Percentiles rank a stretch among this genome's conserved stretches.
Evolutionary conservation across 2,329 filamentous ascomycete species (phyloP).

Genomic region (Aspergillus candidus): DNA sequence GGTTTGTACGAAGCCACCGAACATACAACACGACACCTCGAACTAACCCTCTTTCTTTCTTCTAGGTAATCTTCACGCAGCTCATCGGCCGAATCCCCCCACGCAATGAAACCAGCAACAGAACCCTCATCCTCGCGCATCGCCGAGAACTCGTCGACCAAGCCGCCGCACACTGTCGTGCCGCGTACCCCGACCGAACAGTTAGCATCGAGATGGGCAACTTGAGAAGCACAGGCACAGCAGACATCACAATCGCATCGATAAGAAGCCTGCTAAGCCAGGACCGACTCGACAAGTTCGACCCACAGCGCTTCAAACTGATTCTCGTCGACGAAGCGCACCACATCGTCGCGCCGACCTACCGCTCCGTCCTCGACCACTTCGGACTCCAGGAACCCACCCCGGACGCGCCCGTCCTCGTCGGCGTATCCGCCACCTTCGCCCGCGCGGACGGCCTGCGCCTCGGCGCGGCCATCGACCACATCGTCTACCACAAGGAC

Average conservation of each 20-base stretch:
- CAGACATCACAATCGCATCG: slow-evolving; percentile 91
- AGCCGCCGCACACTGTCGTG: slow-evolving; percentile 75
- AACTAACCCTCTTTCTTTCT: background rate
- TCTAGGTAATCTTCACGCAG: slow-evolving; percentile 87
- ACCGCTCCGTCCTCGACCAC: slow-evolving; percentile 68
- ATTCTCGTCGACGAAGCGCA: slow-evolving; percentile 94
- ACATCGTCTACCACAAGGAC: slow-evolving; percentile 91
- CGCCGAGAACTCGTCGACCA: slow-evolving; percentile 91
- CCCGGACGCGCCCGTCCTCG: slow-evolving; percentile 56
- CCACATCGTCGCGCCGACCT: slow-evolving; percentile 82
- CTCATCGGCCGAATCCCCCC: slow-evolving; percentile 71
- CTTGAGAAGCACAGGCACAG: slow-evolving; percentile 66
- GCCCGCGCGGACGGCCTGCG: slow-evolving; percentile 77
- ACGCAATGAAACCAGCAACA: slow-evolving; percentile 53
- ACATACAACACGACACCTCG: background rate
- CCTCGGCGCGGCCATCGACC: slow-evolving; percentile 79
- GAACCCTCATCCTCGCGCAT: slow-evolving; percentile 87
- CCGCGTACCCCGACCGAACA: slow-evolving; percentile 70
- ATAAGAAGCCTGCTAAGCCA: slow-evolving; percentile 76
- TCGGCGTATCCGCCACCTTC: slow-evolving; percentile 82
- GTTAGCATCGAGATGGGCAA: slow-evolving; percentile 92
- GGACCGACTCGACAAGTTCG: slow-evolving; percentile 73
- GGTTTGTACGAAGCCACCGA: slow-evolving; percentile 41
- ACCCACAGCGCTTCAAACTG: slow-evolving; percentile 75
- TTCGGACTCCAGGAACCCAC: slow-evolving; percentile 61